Evolutionary conservation across 2,329 filamentous ascomycete species (phyloP).

Genomic region (Colletotrichum lentis): DNA sequence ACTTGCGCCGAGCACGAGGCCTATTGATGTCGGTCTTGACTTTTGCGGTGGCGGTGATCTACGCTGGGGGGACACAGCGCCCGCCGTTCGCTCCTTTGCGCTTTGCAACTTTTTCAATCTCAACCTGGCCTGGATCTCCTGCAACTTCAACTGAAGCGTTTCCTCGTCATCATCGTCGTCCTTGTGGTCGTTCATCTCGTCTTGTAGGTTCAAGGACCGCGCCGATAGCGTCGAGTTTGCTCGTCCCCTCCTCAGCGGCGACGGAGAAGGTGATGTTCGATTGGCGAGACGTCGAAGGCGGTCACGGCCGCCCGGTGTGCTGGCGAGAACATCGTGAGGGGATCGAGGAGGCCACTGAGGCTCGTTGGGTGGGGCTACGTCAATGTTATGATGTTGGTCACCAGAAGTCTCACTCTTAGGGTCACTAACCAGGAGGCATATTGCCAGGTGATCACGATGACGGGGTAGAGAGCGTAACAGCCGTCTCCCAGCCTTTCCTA

Average conservation of each 20-base stretch:
- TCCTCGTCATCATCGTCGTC: conserved; percentile 93
- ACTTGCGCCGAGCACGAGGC: conserved; percentile 42
- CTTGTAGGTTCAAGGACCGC: conserved; percentile 38
- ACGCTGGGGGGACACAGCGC: conserved; percentile 41
- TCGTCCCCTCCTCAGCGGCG: conserved; percentile 64
- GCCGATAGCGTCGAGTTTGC: conserved; percentile 43
- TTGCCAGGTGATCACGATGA: conserved; percentile 17
- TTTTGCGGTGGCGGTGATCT: conserved; percentile 23
- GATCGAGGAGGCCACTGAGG: conserved; percentile 73
- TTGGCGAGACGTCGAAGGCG: conserved; percentile 74
- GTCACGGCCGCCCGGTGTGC: conserved; percentile 80
- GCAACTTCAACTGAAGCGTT: conserved; percentile 82
- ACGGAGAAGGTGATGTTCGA: conserved; percentile 73
- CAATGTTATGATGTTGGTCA: conserved; percentile 22
- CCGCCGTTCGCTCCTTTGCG: conserved; percentile 54
- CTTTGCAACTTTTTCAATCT: conserved; percentile 88
- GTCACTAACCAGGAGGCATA: conserved; percentile 40
- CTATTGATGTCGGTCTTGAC: conserved; percentile 40
- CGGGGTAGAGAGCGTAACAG: conserved; percentile 6
- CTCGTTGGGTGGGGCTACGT: conserved; percentile 48
- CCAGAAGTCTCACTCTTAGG: not conserved
- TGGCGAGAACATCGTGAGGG: conserved; percentile 69
- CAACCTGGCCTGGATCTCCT: conserved; percentile 86
- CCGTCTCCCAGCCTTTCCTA: conserved; percentile 16
- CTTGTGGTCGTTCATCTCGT: conserved; percentile 53